A percentile compares a stretch with the other conserved stretches of the same genome.
phyloP scores from a whole-genome alignment of 2,329 filamentous ascomycete genomes.

The Microdochium nivale region DNA sequence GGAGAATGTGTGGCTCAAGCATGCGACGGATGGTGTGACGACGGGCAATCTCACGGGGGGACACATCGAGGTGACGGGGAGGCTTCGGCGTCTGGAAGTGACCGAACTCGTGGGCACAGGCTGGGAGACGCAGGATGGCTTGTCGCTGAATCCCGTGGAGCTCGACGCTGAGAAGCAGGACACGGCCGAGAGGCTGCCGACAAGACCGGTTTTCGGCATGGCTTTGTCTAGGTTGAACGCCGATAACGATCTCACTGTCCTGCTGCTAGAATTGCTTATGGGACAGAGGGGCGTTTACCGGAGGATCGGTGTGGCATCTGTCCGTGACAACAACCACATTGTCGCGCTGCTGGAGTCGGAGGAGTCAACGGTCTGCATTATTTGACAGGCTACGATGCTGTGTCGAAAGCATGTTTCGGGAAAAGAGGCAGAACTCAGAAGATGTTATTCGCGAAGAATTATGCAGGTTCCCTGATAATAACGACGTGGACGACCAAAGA shows the following conservation, averaged over 20 bases:
- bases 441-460: no score
- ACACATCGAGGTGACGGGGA: neutral
- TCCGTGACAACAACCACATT: neutral
- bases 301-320: neutral
- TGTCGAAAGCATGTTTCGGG: no score
- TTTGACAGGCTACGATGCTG: no score
- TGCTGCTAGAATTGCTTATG: neutral
- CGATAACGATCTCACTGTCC: neutral
- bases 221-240: neutral
- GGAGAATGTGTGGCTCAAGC: neutral
- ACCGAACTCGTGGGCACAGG: neutral
- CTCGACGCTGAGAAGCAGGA: neutral
- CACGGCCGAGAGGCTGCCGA: neutral
- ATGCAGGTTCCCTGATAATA: no score
- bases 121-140: neutral
- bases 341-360: neutral
- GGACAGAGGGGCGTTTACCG: neutral
- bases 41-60: neutral
- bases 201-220: neutral
- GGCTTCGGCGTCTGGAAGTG: neutral
- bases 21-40: neutral
- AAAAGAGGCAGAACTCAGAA: no score
- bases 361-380: no score
- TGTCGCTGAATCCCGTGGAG: neutral
- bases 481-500: no score